Percentiles rank a stretch among this genome's conserved stretches.
phyloP scores from a whole-genome alignment of 495 filamentous ascomycete species.

The Xylaria grammica region DNA sequence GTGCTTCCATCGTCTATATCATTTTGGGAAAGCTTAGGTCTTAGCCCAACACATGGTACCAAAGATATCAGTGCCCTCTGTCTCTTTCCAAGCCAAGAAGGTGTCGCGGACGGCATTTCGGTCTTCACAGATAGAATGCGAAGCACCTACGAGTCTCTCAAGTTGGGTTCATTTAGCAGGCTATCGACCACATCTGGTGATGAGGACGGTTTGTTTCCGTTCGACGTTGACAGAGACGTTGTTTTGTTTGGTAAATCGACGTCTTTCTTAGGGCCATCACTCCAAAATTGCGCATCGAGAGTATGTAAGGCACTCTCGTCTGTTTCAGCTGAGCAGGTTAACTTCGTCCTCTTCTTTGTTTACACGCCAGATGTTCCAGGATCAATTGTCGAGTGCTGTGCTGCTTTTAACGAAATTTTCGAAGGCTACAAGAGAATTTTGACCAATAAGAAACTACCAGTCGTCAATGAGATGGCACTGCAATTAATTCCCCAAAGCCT shows the following conservation, averaged over 20 bases:
- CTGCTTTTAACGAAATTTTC: slow-evolving; percentile 76
- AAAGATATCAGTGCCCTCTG: slow-evolving; percentile 85
- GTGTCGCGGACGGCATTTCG: slow-evolving; percentile 62
- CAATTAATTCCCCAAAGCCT: slow-evolving; percentile 81
- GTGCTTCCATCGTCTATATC: slow-evolving; percentile 76
- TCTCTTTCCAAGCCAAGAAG: slow-evolving; percentile 70
- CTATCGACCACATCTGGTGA: slow-evolving; percentile 57
- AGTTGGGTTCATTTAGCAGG: slow-evolving; percentile 72
- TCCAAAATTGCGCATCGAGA: slow-evolving; percentile 31
- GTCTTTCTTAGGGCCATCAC: slow-evolving; percentile 39
- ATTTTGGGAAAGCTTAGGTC: slow-evolving; percentile 91
- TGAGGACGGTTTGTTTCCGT: slow-evolving; percentile 64
- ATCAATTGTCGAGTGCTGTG: slow-evolving; percentile 75
- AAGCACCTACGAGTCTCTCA: slow-evolving; percentile 77
- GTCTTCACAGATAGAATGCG: slow-evolving; percentile 74
- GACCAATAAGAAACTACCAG: slow-evolving; percentile 54
- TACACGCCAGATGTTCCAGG: slow-evolving; percentile 71
- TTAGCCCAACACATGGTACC: slow-evolving; percentile 74
- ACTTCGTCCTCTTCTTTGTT: slow-evolving; percentile 85
- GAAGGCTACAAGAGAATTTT: slow-evolving; percentile 66
- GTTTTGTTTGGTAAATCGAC: slow-evolving; percentile 36
- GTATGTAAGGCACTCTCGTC: slow-evolving; percentile 44
- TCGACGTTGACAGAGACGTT: slow-evolving; percentile 49
- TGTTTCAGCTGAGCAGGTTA: slow-evolving; percentile 48
- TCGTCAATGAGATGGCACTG: slow-evolving; percentile 73